Percentiles rank a stretch among this genome's conserved stretches.
phyloP scores from a whole-genome alignment of 371 early-diverging fungal genomes.

The Mucor plumbeus region DNA sequence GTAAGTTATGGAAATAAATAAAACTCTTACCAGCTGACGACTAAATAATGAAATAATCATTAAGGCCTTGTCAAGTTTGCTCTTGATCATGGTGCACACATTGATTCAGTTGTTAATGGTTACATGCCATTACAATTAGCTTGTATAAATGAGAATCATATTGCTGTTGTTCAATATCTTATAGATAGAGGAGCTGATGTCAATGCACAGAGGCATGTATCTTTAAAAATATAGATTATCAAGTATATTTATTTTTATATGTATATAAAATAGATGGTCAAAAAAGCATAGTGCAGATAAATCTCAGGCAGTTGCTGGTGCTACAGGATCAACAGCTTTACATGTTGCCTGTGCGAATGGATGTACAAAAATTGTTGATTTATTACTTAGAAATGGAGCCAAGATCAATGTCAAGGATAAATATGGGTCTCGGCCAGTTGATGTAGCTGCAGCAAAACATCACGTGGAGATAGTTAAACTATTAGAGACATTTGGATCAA shows the following conservation, averaged over 20 bases:
- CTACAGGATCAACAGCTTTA: conserved; percentile 72
- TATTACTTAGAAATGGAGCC: conserved; percentile 68
- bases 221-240: not conserved
- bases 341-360: conserved; percentile 81
- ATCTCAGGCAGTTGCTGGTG: conserved; percentile 36
- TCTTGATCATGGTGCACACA: conserved; percentile 72
- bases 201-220: conserved; percentile 61
- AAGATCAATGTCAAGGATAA: conserved; percentile 64
- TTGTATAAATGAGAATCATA: conserved; percentile 66
- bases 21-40: not conserved
- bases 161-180: conserved; percentile 70
- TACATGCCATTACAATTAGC: conserved; percentile 75
- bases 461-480: conserved; percentile 57
- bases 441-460: conserved; percentile 61
- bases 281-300: conserved; percentile 35
- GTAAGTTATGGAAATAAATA: conserved; percentile 34
- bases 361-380: conserved; percentile 60
- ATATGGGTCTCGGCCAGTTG: conserved; percentile 65
- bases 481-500: conserved; percentile 34
- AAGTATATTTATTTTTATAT: not conserved
- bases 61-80: conserved; percentile 73
- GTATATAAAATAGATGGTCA: conserved; percentile 37
- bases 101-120: conserved; percentile 73
- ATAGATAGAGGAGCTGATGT: conserved; percentile 77
- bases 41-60: not conserved